phyloP scores from a whole-genome alignment of 2,329 filamentous ascomycete genomes.

The Trematosphaeria pertusa region DNA sequence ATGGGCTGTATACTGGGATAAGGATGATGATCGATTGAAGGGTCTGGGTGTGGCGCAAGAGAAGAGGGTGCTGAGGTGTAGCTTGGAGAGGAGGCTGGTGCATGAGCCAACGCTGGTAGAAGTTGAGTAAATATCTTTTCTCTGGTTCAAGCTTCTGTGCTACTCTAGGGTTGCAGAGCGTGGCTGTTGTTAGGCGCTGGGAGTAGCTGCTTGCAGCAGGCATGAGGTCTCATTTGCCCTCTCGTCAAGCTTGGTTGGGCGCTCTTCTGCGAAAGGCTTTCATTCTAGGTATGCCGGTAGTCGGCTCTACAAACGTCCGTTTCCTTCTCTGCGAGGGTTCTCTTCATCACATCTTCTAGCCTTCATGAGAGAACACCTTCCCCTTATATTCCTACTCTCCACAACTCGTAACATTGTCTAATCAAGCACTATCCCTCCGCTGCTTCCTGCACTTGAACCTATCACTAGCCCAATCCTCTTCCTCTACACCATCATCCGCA shows the following conservation, averaged over 20 bases:
- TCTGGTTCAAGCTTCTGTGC: too few species aligned
- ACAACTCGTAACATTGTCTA: constrained; percentile 19
- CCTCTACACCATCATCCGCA: constrained; percentile 24
- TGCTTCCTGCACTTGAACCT: constrained; percentile 13
- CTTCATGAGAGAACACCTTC: constrained; percentile 5
- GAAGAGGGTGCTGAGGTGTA: constrained; percentile 53
- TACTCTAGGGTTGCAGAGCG: neutral
- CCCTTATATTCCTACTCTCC: constrained; percentile 13
- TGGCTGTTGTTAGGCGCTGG: neutral
- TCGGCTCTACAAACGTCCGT: neutral
- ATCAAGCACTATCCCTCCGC: constrained; percentile 21
- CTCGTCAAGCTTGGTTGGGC: too few species aligned
- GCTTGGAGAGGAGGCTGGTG: constrained; percentile 51
- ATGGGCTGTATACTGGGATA: constrained; percentile 63
- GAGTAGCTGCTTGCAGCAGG: neutral
- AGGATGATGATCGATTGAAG: constrained; percentile 55
- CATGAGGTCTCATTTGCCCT: too few species aligned
- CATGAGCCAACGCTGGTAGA: constrained; percentile 24
- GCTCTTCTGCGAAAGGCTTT: too few species aligned
- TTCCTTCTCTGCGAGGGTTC: neutral
- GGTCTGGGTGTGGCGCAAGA: constrained; percentile 46
- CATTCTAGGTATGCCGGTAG: too few species aligned
- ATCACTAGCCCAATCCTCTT: constrained; percentile 5
- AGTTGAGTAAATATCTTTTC: constrained; percentile 18
- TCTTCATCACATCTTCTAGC: constrained; percentile 5